phyloP scores from a whole-genome alignment of 2,329 filamentous ascomycete genomes.

The Nectriaceae sp. region DNA sequence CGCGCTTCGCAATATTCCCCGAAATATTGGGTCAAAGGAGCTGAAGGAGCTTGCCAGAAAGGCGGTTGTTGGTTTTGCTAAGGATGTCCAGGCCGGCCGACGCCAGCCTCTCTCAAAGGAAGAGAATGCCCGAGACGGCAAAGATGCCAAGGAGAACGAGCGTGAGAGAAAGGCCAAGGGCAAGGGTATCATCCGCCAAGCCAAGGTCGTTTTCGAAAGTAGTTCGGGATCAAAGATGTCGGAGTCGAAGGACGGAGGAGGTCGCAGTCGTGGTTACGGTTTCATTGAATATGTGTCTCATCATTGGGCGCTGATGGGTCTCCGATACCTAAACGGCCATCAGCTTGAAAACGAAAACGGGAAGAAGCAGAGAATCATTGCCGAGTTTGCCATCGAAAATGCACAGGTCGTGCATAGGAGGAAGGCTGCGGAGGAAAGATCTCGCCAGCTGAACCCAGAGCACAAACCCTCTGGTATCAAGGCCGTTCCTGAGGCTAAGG shows the following conservation, averaged over 20 bases:
- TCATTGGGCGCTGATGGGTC: constrained; percentile 89
- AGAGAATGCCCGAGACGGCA: constrained; percentile 77
- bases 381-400: constrained; percentile 98
- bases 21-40: constrained; percentile 79
- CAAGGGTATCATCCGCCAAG: constrained; percentile 85
- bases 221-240: constrained; percentile 78
- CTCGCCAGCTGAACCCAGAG: constrained; percentile 28
- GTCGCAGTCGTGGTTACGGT: constrained; percentile 88
- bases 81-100: constrained; percentile 77
- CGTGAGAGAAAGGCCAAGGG: constrained; percentile 76
- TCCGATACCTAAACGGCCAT: constrained; percentile 89
- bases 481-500: constrained; percentile 14
- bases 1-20: constrained; percentile 87
- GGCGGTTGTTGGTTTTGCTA: constrained; percentile 92
- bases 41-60: constrained; percentile 88
- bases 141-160: constrained; percentile 80
- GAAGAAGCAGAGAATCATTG: constrained; percentile 86
- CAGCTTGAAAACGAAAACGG: constrained; percentile 62
- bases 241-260: constrained; percentile 72
- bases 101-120: constrained; percentile 85
- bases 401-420: constrained; percentile 89
- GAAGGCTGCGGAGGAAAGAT: constrained; percentile 38
- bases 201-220: constrained; percentile 93
- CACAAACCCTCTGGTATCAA: constrained; percentile 1
- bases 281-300: constrained; percentile 97